Evolutionary conservation across 78 protist species (phyloP).

Genomic region (Dictyostelium discoideum): DNA sequence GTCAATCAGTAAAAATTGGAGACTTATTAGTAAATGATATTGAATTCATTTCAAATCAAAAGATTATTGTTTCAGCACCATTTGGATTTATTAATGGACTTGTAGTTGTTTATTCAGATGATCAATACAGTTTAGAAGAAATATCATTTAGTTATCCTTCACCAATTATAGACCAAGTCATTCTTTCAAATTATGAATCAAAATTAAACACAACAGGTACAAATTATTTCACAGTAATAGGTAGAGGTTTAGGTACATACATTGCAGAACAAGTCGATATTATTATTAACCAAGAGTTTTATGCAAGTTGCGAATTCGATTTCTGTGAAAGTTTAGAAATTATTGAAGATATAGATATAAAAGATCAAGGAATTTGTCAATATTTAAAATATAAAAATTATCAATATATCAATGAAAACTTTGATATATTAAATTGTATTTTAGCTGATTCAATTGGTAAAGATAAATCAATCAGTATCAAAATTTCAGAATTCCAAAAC

Average conservation of each 20-base stretch:
- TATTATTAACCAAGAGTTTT: neutral
- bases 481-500: neutral
- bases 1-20: neutral
- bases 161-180: neutral
- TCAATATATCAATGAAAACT: neutral
- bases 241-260: neutral
- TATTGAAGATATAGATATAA: neutral
- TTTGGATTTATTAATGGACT: neutral
- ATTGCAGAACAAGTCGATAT: neutral
- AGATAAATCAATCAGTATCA: neutral
- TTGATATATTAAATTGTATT: neutral
- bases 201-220: neutral
- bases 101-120: neutral
- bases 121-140: neutral
- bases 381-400: neutral
- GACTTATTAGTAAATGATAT: neutral
- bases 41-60: neutral
- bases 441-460: neutral
- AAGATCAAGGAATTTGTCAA: neutral
- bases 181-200: neutral
- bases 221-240: neutral
- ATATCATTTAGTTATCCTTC: neutral
- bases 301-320: neutral
- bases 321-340: neutral
- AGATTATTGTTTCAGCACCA: neutral